These are phyloP conservation scores for Erythrobasidium yunnanense DNA, from an alignment of 768 basidiomycete species.

Conservation along the genomic window DNA sequence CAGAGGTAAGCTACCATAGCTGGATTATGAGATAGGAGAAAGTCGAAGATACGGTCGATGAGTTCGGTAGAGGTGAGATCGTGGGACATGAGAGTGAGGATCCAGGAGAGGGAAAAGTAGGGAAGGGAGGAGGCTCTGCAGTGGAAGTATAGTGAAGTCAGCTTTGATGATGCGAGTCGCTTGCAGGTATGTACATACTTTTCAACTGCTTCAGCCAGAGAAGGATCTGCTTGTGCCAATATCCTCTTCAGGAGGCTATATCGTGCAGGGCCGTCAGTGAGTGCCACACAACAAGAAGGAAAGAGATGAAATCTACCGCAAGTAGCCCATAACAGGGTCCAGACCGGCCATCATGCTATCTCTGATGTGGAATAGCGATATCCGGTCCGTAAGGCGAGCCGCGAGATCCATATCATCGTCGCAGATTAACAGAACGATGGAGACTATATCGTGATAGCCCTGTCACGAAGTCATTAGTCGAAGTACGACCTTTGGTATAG, in stretches of 20 bases:
- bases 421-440: slow-evolving; percentile 39
- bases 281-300: no score
- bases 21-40: slow-evolving; percentile 44
- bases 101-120: slow-evolving; percentile 46
- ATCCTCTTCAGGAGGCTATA: slow-evolving; percentile 43
- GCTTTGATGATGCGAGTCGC: not conserved
- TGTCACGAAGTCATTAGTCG: slow-evolving; percentile 4
- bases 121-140: slow-evolving; percentile 39
- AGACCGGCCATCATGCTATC: slow-evolving; percentile 45
- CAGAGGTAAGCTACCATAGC: slow-evolving; percentile 44
- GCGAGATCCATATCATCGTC: slow-evolving; percentile 30
- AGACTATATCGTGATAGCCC: slow-evolving; percentile 45
- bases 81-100: slow-evolving; percentile 45
- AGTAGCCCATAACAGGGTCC: slow-evolving; percentile 43
- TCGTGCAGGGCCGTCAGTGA: not conserved
- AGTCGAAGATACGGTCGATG: slow-evolving; percentile 45
- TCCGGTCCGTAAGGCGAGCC: slow-evolving; percentile 3
- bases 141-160: slow-evolving; percentile 32
- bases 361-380: slow-evolving; percentile 43
- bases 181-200: slow-evolving; percentile 31
- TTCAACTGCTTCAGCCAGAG: slow-evolving; percentile 40
- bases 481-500: not conserved
- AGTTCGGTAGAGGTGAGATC: slow-evolving; percentile 43
- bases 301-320: slow-evolving; percentile 39
- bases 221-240: slow-evolving; percentile 41